phyloP scores from a whole-genome alignment of 2,329 filamentous ascomycete species.

The Sclerotinia glacialis region DNA sequence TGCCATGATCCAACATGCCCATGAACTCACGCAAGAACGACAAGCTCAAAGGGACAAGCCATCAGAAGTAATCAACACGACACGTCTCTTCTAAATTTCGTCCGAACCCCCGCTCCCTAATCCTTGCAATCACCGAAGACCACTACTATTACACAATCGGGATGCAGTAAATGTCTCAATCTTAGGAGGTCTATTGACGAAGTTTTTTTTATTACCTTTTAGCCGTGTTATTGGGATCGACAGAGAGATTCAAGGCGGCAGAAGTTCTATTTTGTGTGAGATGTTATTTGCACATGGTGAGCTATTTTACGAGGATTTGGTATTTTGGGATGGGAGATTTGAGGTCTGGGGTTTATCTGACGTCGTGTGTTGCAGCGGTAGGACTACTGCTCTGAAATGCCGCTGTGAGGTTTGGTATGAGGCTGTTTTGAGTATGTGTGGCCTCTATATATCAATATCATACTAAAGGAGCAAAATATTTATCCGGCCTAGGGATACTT shows the following conservation, averaged over 20 bases:
- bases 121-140: background rate
- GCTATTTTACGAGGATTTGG: background rate
- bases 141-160: too few relatives aligned
- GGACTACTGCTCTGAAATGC: background rate
- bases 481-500: too few relatives aligned
- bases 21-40: background rate
- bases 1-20: background rate
- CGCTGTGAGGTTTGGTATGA: background rate
- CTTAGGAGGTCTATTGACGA: too few relatives aligned
- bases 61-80: background rate
- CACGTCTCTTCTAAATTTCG: background rate
- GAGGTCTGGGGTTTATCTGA: background rate
- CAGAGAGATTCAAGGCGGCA: background rate
- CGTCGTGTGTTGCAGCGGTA: background rate
- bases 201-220: too few relatives aligned
- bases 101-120: background rate
- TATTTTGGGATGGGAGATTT: background rate
- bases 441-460: too few relatives aligned
- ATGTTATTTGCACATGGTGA: background rate
- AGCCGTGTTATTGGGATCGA: background rate
- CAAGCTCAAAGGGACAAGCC: background rate
- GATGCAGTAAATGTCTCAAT: too few relatives aligned
- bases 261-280: background rate
- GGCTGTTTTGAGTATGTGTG: background rate
- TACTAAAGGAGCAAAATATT: too few relatives aligned